Evolutionary conservation across 768 basidiomycete genomes (phyloP).

Genomic region (Amanita molliuscula): DNA sequence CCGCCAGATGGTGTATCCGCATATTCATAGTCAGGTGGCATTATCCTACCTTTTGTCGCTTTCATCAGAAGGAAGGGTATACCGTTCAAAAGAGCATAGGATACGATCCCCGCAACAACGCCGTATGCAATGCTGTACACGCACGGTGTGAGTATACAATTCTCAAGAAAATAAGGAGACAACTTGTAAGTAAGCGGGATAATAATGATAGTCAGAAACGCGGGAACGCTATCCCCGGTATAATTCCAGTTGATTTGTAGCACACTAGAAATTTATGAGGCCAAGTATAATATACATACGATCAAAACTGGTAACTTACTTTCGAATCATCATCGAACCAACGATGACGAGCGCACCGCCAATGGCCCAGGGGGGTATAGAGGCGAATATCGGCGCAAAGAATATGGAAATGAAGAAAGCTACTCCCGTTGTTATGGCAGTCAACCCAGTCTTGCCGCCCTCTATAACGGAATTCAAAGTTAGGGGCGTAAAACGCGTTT

Average conservation of each 20-base stretch:
- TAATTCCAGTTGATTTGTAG: conserved; percentile 87
- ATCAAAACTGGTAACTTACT: conserved; percentile 27
- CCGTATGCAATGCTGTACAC: conserved; percentile 72
- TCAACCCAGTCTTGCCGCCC: conserved; percentile 83
- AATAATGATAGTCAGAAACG: conserved; percentile 72
- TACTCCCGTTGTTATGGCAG: conserved; percentile 61
- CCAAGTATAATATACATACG: background rate
- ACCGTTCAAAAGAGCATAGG: conserved; percentile 68
- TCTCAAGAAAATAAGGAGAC: conserved; percentile 11
- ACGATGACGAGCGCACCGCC: conserved; percentile 80
- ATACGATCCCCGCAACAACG: conserved; percentile 69
- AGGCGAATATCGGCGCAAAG: conserved; percentile 84
- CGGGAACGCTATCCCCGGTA: conserved; percentile 75
- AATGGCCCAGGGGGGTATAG: conserved; percentile 81
- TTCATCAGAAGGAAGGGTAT: conserved; percentile 49
- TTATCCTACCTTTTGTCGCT: conserved; percentile 42
- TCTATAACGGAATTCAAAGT: conserved; percentile 31
- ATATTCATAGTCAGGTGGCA: conserved; percentile 52
- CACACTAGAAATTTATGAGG: conserved; percentile 32
- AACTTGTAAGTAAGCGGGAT: conserved; percentile 77
- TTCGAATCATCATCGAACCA: conserved; percentile 84
- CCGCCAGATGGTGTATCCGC: conserved; percentile 66
- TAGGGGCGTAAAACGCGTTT: background rate
- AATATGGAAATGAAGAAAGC: conserved; percentile 80
- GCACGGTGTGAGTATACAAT: conserved; percentile 1